These are phyloP conservation scores for Melampsora americana DNA, from an alignment of 1,284 basidiomycete genomes.

Conservation along the genomic window DNA sequence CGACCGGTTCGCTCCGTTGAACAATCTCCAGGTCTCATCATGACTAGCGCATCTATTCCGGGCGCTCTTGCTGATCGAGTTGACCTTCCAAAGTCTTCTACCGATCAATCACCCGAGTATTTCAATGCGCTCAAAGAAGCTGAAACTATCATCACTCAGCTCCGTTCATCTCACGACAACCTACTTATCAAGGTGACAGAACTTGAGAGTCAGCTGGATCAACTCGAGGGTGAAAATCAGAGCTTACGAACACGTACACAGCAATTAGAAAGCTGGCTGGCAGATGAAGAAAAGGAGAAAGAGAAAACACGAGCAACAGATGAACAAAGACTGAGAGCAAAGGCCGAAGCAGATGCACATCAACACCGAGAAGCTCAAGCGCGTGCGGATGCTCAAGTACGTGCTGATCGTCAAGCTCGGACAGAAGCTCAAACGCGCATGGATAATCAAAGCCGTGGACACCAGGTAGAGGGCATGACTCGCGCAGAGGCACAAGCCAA, in stretches of 20 bases:
- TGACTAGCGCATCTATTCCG: not conserved
- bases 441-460: not conserved
- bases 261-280: slow-evolving; percentile 21
- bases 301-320: slow-evolving; percentile 13
- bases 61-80: not conserved
- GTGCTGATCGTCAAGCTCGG: not conserved
- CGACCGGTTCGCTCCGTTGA: not conserved
- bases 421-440: not conserved
- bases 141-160: slow-evolving; percentile 20
- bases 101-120: slow-evolving; percentile 5
- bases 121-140: slow-evolving; percentile 40
- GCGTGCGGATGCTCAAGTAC: slow-evolving; percentile 4
- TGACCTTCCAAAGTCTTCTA: not conserved
- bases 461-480: not conserved
- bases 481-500: not conserved
- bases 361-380: not conserved
- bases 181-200: slow-evolving; percentile 12
- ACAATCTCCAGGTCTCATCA: not conserved
- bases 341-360: not conserved
- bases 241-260: slow-evolving; percentile 19
- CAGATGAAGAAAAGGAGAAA: slow-evolving; percentile 26
- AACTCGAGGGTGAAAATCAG: slow-evolving; percentile 14
- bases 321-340: not conserved
- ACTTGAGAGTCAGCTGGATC: slow-evolving; percentile 30
- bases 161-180: slow-evolving; percentile 31